Evolutionary conservation across 1,284 basidiomycete genomes (phyloP).

Genomic region (Cryptococcus wingfieldii): DNA sequence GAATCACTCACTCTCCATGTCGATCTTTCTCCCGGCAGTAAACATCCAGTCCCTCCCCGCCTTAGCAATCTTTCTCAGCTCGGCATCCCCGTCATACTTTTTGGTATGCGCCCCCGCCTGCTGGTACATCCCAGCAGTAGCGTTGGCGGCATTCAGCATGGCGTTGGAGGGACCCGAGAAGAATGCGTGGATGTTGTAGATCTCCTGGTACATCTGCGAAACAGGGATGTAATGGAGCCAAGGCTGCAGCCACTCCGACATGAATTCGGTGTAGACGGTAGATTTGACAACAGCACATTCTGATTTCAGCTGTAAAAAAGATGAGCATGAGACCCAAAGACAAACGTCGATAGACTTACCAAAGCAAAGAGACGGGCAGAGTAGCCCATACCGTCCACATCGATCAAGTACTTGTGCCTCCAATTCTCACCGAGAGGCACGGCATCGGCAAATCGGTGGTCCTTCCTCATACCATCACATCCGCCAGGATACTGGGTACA

Average conservation of each 20-base stretch:
- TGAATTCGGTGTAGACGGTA: slow-evolving; percentile 85
- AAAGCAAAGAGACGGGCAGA: slow-evolving; percentile 82
- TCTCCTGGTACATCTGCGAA: slow-evolving; percentile 75
- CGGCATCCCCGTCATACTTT: slow-evolving; percentile 63
- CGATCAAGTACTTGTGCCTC: slow-evolving; percentile 86
- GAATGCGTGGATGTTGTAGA: slow-evolving; percentile 86
- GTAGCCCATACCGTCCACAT: slow-evolving; percentile 93
- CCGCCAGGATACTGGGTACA: slow-evolving; percentile 72
- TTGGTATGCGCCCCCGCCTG: slow-evolving; percentile 45
- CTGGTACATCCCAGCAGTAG: slow-evolving; percentile 41
- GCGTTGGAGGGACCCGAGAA: slow-evolving; percentile 74
- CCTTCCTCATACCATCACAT: slow-evolving; percentile 61
- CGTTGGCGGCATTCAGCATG: slow-evolving; percentile 56
- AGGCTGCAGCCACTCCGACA: slow-evolving; percentile 58
- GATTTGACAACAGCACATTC: slow-evolving; percentile 86
- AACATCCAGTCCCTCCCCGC: slow-evolving; percentile 87
- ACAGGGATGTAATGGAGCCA: slow-evolving; percentile 85
- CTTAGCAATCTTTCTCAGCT: slow-evolving; percentile 72
- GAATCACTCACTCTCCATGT: slow-evolving; percentile 74
- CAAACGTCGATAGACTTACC: slow-evolving; percentile 51
- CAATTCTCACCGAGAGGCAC: slow-evolving; percentile 80
- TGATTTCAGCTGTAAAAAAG: slow-evolving; percentile 37
- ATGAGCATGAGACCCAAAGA: slow-evolving; percentile 1
- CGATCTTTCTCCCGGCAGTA: slow-evolving; percentile 69
- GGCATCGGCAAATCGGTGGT: slow-evolving; percentile 70